Conservation (phyloP, 331 rosid genomes). For the Spiraea crenata region DNA sequence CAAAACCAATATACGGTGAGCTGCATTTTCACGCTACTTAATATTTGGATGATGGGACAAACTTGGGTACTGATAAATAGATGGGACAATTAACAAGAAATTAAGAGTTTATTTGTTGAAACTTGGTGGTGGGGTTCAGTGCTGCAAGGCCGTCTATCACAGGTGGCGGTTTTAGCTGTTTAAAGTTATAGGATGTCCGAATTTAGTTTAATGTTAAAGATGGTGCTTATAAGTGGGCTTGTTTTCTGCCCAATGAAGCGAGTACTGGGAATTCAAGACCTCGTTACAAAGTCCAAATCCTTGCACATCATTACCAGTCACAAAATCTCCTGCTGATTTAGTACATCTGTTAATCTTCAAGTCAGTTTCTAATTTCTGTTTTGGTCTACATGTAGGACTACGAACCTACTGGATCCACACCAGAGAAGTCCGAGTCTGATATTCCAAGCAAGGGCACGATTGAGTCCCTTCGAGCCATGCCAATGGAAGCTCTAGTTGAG, state of each 20-base stretch:
- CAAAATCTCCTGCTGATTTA: not conserved
- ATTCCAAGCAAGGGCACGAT: slow-evolving; percentile 73
- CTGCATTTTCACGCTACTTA: not conserved
- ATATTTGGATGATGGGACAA: not conserved
- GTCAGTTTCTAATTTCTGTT: not conserved
- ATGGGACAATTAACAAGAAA: no score
- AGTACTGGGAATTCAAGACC: not conserved
- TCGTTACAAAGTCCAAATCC: not conserved
- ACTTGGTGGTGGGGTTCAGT: no score
- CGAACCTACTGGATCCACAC: slow-evolving; percentile 77
- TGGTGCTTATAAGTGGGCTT: not conserved
- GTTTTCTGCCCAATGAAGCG: not conserved
- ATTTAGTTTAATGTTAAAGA: no score
- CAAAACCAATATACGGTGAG: slow-evolving; percentile 57
- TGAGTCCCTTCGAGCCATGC: slow-evolving; percentile 86
- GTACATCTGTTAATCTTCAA: not conserved
- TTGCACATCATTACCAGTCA: not conserved
- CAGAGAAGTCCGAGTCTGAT: slow-evolving; percentile 61
- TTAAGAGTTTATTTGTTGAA: no score
- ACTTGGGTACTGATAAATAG: no score
- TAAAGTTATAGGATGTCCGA: no score
- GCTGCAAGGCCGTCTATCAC: no score
- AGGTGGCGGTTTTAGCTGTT: no score
- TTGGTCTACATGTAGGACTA: slow-evolving; percentile 58
- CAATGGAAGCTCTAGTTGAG: slow-evolving; percentile 76